Percentiles rank a stretch among this genome's conserved stretches.
Evolutionary conservation across 2,329 filamentous ascomycete species (phyloP).

Genomic region (Arachnomyces sp.): DNA sequence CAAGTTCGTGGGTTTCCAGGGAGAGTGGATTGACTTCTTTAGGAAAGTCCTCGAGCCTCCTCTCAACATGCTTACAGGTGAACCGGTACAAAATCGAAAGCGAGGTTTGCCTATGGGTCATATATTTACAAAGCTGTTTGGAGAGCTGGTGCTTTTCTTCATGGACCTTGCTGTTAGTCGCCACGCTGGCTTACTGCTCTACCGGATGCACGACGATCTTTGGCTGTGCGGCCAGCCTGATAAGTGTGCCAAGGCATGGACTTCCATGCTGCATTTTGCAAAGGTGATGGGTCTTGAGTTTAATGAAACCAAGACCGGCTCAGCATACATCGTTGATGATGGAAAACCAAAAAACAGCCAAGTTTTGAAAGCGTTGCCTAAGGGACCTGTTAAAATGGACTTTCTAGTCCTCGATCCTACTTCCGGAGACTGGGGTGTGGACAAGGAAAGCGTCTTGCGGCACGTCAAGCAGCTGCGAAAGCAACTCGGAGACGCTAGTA

Average conservation of each 20-base stretch:
- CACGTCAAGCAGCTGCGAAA: constrained; percentile 34
- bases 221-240: constrained; percentile 42
- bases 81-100: constrained; percentile 33
- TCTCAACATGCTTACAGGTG: constrained; percentile 31
- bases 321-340: constrained; percentile 34
- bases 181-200: constrained; percentile 35
- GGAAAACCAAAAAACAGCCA: constrained; percentile 6
- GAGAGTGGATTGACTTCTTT: constrained; percentile 39
- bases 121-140: constrained; percentile 40
- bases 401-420: constrained; percentile 36
- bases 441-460: constrained; percentile 29
- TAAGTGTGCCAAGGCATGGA: constrained; percentile 37
- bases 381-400: constrained; percentile 47
- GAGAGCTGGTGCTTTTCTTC: constrained; percentile 42
- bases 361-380: constrained; percentile 34
- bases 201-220: constrained; percentile 44
- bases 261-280: constrained; percentile 35
- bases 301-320: constrained; percentile 43
- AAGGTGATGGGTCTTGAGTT: constrained; percentile 38
- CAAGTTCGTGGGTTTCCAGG: constrained; percentile 38
- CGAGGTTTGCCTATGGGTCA: constrained; percentile 42
- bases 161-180: constrained; percentile 42
- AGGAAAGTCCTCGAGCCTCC: constrained; percentile 40
- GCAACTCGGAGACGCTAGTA: constrained; percentile 37
- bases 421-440: constrained; percentile 31